A percentile compares a stretch with the other conserved stretches of the same genome.
phyloP scores from a whole-genome alignment of 116 monocot species.

The Trichopus zeylanicus region DNA sequence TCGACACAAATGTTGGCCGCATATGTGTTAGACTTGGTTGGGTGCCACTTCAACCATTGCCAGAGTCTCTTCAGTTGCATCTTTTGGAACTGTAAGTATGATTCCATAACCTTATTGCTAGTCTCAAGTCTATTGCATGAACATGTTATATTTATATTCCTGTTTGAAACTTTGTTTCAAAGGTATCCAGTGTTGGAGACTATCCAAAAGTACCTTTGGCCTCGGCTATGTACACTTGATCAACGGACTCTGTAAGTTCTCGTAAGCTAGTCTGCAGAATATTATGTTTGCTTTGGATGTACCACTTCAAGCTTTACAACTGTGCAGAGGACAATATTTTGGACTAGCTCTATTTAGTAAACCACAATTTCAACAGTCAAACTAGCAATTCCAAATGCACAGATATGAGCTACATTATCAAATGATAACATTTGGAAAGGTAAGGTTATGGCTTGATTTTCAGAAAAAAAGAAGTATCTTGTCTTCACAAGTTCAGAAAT shows the following conservation, averaged over 20 bases:
- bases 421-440: slow-evolving; percentile 32
- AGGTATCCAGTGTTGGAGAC: slow-evolving; percentile 72
- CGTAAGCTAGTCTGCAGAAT: not conserved
- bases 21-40: slow-evolving; percentile 74
- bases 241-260: slow-evolving; percentile 49
- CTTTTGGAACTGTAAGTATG: slow-evolving; percentile 56
- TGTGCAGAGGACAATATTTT: not conserved
- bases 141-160: not conserved
- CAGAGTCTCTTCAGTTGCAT: slow-evolving; percentile 66
- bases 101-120: not conserved
- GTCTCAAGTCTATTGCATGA: not conserved
- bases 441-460: not conserved
- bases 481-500: not conserved
- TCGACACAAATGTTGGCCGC: slow-evolving; percentile 78
- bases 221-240: slow-evolving; percentile 61
- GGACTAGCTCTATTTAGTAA: not conserved
- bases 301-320: slow-evolving; percentile 26
- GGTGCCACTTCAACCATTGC: slow-evolving; percentile 68
- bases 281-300: not conserved
- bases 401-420: slow-evolving; percentile 95
- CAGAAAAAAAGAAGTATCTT: not conserved
- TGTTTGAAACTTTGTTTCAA: not conserved
- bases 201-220: slow-evolving; percentile 83
- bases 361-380: not conserved
- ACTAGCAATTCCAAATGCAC: not conserved